Evolutionary conservation across 257 asterid species (phyloP), one percentile per base, ranked within the genome.

Genomic region (Nicotiana paniculata): DNA sequence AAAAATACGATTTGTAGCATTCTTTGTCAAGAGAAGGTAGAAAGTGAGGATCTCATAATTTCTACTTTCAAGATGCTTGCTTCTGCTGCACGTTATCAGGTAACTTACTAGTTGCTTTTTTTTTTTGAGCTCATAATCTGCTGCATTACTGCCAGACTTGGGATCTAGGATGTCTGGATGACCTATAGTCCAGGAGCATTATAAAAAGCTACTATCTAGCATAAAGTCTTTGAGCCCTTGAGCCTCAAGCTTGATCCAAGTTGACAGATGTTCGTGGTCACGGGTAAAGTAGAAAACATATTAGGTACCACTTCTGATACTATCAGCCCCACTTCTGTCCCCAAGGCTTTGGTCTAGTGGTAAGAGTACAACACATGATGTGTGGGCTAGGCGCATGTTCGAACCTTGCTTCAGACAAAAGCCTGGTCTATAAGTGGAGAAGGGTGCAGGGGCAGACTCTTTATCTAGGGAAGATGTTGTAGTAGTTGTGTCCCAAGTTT

Each of bases 1-100:
- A 85, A 92, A 86, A 92, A 85, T 86, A 88, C 97, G 64, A 62
- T 91, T 57, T 83, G 83, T 86, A 64, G 83, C 77, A 93, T 94
- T 84, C 92, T 96, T 32, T 83, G 89, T 58, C 92, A 91, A 89
- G 91, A 91, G 84, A 83, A 90, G 39, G 82, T 85, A 69, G 84
- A 84, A 87, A 87, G 84, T 88, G 99, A 92, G 77, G 95, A 96
- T 80, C 92, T 94, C 77, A 43, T 85, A 74, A 81, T 90, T 82
- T 89, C 93, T 85, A 85, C 90, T 39, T 88, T 93, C 87, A 85
- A 88, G 82, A 83, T 96, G 88, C 93, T 96, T 81, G 88, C 93
- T 72, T 91, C 89, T 28, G 93, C 97, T 87, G 97, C 98, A 67
- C 86, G 67, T 46, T 84, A 87, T 88, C 97, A 94, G 97, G 99